Conservation (phyloP, 129 eudicot species). For the Pittosporum tobira region DNA sequence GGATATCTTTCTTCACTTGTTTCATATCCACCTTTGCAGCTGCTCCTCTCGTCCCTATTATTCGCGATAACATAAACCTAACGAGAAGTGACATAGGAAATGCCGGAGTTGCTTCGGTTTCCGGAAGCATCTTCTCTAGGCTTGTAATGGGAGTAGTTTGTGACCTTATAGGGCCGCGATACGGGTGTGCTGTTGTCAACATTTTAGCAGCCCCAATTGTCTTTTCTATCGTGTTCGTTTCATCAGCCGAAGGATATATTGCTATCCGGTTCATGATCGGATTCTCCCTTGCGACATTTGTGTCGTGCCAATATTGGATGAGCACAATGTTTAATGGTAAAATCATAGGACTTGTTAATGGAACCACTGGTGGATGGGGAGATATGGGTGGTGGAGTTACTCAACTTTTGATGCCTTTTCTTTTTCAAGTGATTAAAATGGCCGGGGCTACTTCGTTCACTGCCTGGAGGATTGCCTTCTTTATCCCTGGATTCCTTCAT, state of each 20-base stretch:
- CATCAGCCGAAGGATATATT: constrained; percentile 33
- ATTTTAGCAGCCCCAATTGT: constrained; percentile 49
- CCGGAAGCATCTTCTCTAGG: constrained; percentile 43
- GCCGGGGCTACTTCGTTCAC: constrained; percentile 42
- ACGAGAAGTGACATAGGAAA: constrained; percentile 37
- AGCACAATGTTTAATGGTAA: constrained; percentile 46
- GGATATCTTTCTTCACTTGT: constrained; percentile 41
- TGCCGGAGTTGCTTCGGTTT: constrained; percentile 35
- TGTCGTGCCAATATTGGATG: constrained; percentile 56
- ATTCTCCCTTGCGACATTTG: constrained; percentile 49
- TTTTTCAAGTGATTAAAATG: constrained; percentile 28
- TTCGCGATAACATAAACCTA: constrained; percentile 39
- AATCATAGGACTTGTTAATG: constrained; percentile 47
- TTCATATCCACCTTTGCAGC: constrained; percentile 48
- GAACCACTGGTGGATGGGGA: constrained; percentile 63
- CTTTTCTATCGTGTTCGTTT: constrained; percentile 35
- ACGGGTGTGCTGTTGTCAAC: constrained; percentile 42
- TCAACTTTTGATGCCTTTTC: constrained; percentile 49
- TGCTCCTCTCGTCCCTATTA: constrained; percentile 45
- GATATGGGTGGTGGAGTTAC: constrained; percentile 57
- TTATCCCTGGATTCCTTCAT: constrained; percentile 43
- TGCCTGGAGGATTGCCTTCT: constrained; percentile 55
- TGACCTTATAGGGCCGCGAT: constrained; percentile 47
- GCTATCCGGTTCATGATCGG: constrained; percentile 46
- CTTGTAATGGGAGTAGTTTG: constrained; percentile 51